Percentiles rank a stretch among this genome's conserved stretches.
Evolutionary conservation across 2,329 filamentous ascomycete species (phyloP).

Genomic region (Colletotrichum australisinense): DNA sequence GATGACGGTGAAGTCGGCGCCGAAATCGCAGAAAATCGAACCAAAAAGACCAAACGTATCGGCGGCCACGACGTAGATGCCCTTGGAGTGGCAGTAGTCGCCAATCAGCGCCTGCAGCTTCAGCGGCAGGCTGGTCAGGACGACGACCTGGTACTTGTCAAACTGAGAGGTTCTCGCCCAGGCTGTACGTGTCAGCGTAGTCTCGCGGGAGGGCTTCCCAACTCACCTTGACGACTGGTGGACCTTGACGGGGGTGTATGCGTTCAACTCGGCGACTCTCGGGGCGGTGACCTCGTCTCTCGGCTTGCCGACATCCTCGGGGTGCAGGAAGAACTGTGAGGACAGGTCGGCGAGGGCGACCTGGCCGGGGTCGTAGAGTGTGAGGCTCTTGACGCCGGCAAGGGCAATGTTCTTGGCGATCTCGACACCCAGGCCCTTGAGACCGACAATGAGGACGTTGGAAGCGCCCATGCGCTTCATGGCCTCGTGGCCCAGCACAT

Average conservation of each 20-base stretch:
- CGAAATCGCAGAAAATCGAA: conserved; percentile 97
- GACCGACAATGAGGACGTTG: conserved; percentile 89
- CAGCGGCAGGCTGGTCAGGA: conserved; percentile 86
- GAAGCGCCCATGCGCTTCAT: conserved; percentile 99
- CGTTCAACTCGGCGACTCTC: conserved; percentile 92
- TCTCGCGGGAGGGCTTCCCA: too few relatives aligned
- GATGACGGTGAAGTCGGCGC: conserved; percentile 89
- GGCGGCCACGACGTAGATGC: conserved; percentile 88
- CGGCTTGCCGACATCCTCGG: conserved; percentile 90
- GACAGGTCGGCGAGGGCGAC: conserved; percentile 90
- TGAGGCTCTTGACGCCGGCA: conserved; percentile 96
- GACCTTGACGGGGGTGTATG: conserved; percentile 90
- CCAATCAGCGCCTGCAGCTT: conserved; percentile 85
- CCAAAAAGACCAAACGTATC: conserved; percentile 96
- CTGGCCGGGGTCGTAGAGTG: conserved; percentile 89
- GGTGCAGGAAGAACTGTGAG: conserved; percentile 94
- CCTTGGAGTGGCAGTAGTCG: conserved; percentile 94
- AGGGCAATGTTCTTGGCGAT: conserved; percentile 99
- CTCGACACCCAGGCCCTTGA: conserved; percentile 95
- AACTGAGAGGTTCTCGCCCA: conserved; percentile 84
- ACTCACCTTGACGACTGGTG: conserved; percentile 70
- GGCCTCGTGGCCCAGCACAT: conserved; percentile 79
- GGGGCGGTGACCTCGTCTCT: conserved; percentile 89
- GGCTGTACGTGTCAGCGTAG: conserved; percentile 56
- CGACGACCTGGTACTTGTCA: conserved; percentile 92